phyloP scores from a whole-genome alignment of 2,329 filamentous ascomycete species.

The Fusarium continuum region DNA sequence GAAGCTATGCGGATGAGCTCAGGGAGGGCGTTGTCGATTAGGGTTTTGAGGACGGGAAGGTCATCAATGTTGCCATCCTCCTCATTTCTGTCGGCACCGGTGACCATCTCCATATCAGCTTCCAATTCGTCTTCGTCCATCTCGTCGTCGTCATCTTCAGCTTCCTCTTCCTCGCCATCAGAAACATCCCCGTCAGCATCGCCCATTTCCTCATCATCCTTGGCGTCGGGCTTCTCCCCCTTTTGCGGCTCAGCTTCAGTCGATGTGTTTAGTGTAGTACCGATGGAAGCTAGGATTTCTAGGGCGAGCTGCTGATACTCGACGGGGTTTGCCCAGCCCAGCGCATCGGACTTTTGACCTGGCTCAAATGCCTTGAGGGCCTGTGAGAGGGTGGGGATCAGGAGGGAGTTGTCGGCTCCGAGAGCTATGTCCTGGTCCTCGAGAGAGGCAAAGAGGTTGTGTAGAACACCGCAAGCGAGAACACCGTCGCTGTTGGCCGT shows the following conservation, averaged over 20 bases:
- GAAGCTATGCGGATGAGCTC: conserved; percentile 59
- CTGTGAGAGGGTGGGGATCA: conserved; percentile 51
- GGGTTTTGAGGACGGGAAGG: conserved; percentile 61
- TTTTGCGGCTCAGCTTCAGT: conserved; percentile 51
- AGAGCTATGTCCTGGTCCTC: conserved; percentile 38
- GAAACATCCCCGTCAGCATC: conserved; percentile 51
- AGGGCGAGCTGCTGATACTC: conserved; percentile 65
- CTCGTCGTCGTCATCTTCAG: conserved; percentile 58
- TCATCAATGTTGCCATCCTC: conserved; percentile 56
- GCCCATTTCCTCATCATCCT: conserved; percentile 53
- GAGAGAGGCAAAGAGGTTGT: conserved; percentile 66
- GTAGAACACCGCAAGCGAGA: conserved; percentile 67
- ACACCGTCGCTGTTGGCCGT: conserved; percentile 60
- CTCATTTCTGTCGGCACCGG: conserved; percentile 57
- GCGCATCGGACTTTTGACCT: conserved; percentile 45
- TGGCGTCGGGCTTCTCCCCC: conserved; percentile 51
- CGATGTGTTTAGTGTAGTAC: conserved; percentile 64
- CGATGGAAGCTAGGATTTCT: conserved; percentile 71
- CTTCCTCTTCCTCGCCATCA: conserved; percentile 49
- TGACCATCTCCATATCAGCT: conserved; percentile 72
- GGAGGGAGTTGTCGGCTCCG: conserved; percentile 47
- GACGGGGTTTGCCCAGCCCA: conserved; percentile 52
- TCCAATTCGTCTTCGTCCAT: conserved; percentile 67
- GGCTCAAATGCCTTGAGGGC: conserved; percentile 43
- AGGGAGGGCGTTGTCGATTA: conserved; percentile 50